phyloP scores from a whole-genome alignment of 2,329 filamentous ascomycete species.

The Davidsoniella virescens region DNA sequence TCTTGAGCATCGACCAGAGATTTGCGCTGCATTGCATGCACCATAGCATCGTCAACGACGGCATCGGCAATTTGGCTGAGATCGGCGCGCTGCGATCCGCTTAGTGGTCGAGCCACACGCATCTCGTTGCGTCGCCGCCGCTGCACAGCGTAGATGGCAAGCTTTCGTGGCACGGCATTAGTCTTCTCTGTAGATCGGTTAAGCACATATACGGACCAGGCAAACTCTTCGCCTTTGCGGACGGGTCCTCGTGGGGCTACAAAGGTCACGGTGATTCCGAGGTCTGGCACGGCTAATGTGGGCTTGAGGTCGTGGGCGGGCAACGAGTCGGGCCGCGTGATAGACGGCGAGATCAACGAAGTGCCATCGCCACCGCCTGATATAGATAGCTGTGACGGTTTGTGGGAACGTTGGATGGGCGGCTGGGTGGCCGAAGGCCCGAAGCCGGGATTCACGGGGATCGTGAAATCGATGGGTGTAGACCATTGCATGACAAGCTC shows the following conservation, averaged over 20 bases:
- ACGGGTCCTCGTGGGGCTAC: constrained; percentile 41
- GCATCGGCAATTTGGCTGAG: constrained; percentile 41
- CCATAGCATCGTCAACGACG: constrained; percentile 53
- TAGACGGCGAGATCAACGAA: constrained; percentile 40
- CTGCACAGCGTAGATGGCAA: constrained; percentile 53
- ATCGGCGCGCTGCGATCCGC: constrained; percentile 26
- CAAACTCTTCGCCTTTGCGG: constrained; percentile 49
- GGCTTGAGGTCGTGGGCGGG: constrained; percentile 34
- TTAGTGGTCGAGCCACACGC: constrained; percentile 36
- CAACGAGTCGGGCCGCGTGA: constrained; percentile 42
- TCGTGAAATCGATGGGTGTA: constrained; percentile 52
- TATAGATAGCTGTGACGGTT: constrained; percentile 49
- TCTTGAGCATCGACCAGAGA: constrained; percentile 47
- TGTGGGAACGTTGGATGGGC: constrained; percentile 43
- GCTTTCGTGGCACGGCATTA: constrained; percentile 37
- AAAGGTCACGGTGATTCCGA: constrained; percentile 63
- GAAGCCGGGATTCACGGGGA: constrained; percentile 47
- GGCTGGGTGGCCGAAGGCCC: constrained; percentile 36
- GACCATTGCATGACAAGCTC: constrained; percentile 50
- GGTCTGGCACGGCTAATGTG: constrained; percentile 33
- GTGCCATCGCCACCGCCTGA: constrained; percentile 30
- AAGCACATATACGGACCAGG: constrained; percentile 59
- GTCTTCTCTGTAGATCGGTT: constrained; percentile 43
- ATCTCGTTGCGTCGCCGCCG: constrained; percentile 44
- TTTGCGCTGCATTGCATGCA: constrained; percentile 55